These are phyloP conservation scores for Bothriochloa decipiens DNA, from an alignment of 176 grass and related monocot species.

Conservation along the genomic window DNA sequence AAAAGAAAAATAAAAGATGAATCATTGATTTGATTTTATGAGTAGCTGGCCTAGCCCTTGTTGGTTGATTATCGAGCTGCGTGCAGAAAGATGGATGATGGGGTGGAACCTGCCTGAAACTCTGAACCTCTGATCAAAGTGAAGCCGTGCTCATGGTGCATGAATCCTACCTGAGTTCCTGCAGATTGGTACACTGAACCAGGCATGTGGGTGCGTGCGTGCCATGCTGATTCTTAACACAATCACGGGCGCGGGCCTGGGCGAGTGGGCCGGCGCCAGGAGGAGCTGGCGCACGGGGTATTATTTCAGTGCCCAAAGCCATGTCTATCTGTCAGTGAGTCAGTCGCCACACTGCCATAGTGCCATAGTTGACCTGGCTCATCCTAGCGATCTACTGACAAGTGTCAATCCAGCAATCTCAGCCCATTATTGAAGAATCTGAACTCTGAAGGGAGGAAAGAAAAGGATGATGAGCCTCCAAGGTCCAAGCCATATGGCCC, in stretches of 20 bases:
- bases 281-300: background rate
- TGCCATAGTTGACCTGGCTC: slow-evolving; percentile 7
- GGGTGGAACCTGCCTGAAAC: background rate
- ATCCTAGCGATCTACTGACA: background rate
- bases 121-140: background rate
- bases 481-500: background rate
- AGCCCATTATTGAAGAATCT: background rate
- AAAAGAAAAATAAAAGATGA: background rate
- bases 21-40: background rate
- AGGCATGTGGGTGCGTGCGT: slow-evolving; percentile 1
- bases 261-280: slow-evolving; percentile 30
- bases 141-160: slow-evolving; percentile 28
- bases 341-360: background rate
- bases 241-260: background rate
- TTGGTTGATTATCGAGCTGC: background rate
- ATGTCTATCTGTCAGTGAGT: too few species aligned
- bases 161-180: too few species aligned
- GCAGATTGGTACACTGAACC: slow-evolving; percentile 40
- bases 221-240: slow-evolving; percentile 43
- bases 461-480: background rate
- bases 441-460: background rate
- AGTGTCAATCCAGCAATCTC: slow-evolving; percentile 6
- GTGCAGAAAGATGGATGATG: slow-evolving; percentile 1
- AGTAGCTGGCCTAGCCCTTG: background rate
- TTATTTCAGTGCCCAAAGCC: too few species aligned